Evolutionary conservation across 306 rosid species (phyloP).

Genomic region (Castanea crenata): DNA sequence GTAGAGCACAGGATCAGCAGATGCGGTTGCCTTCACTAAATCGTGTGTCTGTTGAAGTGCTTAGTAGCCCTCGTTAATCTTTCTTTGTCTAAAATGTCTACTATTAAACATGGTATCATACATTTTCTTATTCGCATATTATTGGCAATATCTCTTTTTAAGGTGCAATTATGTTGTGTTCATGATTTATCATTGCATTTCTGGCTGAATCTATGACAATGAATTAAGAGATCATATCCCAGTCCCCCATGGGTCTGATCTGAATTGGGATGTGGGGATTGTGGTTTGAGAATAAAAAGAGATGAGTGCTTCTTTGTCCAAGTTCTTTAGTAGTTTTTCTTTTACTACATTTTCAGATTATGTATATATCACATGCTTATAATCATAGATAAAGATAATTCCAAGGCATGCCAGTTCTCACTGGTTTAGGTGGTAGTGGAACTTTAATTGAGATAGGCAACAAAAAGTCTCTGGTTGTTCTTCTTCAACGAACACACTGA

Average conservation of each 20-base stretch:
- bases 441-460: neutral
- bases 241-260: constrained; percentile 13
- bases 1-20: constrained; percentile 64
- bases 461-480: constrained; percentile 6
- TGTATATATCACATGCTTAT: constrained; percentile 4
- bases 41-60: constrained; percentile 48
- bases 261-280: constrained; percentile 23
- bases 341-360: neutral
- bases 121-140: constrained; percentile 33
- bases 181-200: constrained; percentile 28
- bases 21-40: constrained; percentile 51
- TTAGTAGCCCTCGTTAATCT: constrained; percentile 56
- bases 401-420: neutral
- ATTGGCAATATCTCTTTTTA: constrained; percentile 33
- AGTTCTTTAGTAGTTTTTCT: neutral
- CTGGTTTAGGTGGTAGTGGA: neutral
- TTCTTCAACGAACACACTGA: neutral
- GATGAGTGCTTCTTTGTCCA: neutral
- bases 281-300: constrained; percentile 26
- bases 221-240: constrained; percentile 27
- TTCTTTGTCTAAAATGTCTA: constrained; percentile 36
- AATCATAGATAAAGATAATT: neutral
- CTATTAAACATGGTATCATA: constrained; percentile 44
- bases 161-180: constrained; percentile 40
- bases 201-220: constrained; percentile 38